Base-by-base conservation (phyloP, 805 yeast species). In the Candida morakotiae region DNA sequence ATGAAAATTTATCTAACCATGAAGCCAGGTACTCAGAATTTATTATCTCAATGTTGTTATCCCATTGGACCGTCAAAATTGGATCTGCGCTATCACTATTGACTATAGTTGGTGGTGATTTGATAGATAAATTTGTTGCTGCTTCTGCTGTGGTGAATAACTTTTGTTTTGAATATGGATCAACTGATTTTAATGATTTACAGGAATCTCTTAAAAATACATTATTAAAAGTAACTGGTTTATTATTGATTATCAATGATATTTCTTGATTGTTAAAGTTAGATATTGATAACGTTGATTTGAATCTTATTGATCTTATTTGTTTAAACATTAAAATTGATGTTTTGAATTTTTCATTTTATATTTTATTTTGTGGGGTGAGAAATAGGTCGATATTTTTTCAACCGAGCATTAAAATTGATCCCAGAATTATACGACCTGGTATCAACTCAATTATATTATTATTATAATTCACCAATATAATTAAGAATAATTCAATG, bases 181-280 rank as follows among this genome's bases (percentile, higher is more conserved):
- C 85, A 4, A 81, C 65, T 0, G 84, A 75, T 9, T 48, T 41
- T 1, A 60, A 44, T 10, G 75, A 59, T 3, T 55, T 51, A 32
- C 87, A 79, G 0, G 87, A 69, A 49, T 84, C 94, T 49, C 91
- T 68, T 14, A 85, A 62, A 46, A 84, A 82, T 1, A 73, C 57
- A 35, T 73, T 76, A 46, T 63, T 71, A 53, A 63, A 75, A 20
- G 64, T 55, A 20, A 69, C 62, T 9, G 55, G 45, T 16, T 48
- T 43, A 6, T 46, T 42, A 15, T 45, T 39, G 20, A 62, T 39
- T 4, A 31, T 32, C 1, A 64, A 49, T 1, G 62, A 48, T 22
- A 60, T 52, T 18, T 42, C 51, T 13, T 48, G 42, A 34, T 62
- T 47, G 35, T 55, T 47, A 40, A 44, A 55, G 9, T 44, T 37